Evolutionary conservation across 192 early-diverging fungal species (phyloP), one percentile per base, ranked within the genome.

Genomic region (Coemansia sp.): DNA sequence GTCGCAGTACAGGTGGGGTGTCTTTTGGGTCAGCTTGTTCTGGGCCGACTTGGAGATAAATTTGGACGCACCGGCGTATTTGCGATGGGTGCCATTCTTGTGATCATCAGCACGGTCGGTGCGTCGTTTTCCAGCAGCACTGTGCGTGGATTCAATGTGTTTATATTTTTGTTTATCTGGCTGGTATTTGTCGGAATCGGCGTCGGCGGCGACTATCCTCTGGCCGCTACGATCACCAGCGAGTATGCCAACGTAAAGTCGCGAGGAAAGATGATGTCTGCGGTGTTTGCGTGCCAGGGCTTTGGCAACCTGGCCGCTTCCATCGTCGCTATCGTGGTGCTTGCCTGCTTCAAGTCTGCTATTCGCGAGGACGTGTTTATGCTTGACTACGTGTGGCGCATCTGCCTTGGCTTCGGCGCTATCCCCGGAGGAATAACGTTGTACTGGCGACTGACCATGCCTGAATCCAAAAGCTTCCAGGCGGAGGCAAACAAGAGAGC

Each of bases 171-270:
- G 40, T 84, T 83, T 62, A 75, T 93, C 60, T 94, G 92, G 91
- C 89, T 92, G 63, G 84, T 95, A 40, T 69, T 95, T 73, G 87
- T 95, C 64, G 94, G 94, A 68, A 79, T 94, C 65, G 94, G 94
- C 71, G 87, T 94, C 68, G 94, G 94, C 67, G 94, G 94, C 67
- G 92, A 95, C 76, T 95, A 95, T 74, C 94, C 94, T n/a, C 84
- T 95, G 58, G 93, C 93, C 20, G 90, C 92, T 52, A 87, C 91
- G 58, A 94, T 95, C 69, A 93, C 94, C n/a, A 87, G 91, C 64
- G 94, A 95, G 80, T 95, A 90, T 67, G 87, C 92, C 58, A 73
- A 88, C 28, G 82, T 86, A 64, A 76, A 85, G 36, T 83, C 87
- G 66, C 87, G 94, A 50, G 94, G 94, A 51, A 89, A 87, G 72